Base-by-base conservation (phyloP, 1,284 basidiomycete genomes). In the Heterobasidion annosum region DNA sequence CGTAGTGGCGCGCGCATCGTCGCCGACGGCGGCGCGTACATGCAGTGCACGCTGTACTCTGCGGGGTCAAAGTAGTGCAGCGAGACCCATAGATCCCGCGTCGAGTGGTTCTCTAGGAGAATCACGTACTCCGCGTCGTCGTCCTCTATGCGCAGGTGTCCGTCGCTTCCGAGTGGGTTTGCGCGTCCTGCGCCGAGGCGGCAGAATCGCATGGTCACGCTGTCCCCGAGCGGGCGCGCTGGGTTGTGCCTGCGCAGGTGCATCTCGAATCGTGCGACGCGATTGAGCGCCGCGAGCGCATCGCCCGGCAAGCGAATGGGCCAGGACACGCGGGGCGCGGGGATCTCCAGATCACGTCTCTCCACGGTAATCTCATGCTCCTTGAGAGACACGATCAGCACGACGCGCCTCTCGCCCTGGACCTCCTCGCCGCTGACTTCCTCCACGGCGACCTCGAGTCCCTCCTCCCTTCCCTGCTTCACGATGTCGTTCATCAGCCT, bases 1-100 rank as follows among this genome's bases (percentile, higher is more conserved):
- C 40, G 48, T 1, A 58, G 49, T 12, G 57, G 52, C 37, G 53
- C 5, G 34, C 50, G 44, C 19, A 34, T 58, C 12, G 7, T 33
- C 34, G 55, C 15, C 18, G 25, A 52, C n/a, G 52, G 57, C 18
- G 57, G 52, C 13, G 47, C 13, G 33, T 58, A 58, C 45, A 56
- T 19, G 32, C 54, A 52, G 19, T 48, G 45, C 8, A 59, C 44
- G 34, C 49, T 50, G 48, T 56, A 56, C 18, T 54, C 51, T 25
- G 35, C 52, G 2, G 57, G 57, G 35, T 59, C 57, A 43, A 59
- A 59, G 45, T 59, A 59, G 42, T 54, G 57, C 40, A 57, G 47
- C 16, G 45, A 48, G 6, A 45, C 46, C 15, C 46, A 59, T 3
- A 59, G 56, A 19, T 54, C 50, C 15, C 12, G 15, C 8, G 48